These are phyloP conservation scores for Candida wancherniae DNA, from an alignment of 805 yeast species.

Conservation along the genomic window DNA sequence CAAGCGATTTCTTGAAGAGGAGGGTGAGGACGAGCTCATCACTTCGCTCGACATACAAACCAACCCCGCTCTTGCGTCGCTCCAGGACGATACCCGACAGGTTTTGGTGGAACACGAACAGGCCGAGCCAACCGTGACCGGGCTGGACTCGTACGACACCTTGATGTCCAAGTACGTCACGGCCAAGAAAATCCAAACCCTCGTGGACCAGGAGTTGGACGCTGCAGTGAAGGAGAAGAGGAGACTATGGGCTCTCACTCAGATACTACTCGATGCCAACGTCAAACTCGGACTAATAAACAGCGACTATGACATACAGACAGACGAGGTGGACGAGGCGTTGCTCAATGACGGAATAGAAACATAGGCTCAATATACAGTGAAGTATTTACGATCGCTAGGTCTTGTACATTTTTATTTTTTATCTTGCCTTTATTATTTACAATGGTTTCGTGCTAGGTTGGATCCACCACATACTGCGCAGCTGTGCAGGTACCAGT, in stretches of 20 bases:
- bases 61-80: conserved; percentile 4
- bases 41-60: conserved; percentile 7
- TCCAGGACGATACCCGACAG: conserved; percentile 7
- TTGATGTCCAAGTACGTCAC: conserved; percentile 34
- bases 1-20: conserved; percentile 16
- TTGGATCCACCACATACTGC: too few species aligned
- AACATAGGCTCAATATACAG: too few species aligned
- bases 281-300: conserved; percentile 32
- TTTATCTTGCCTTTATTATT: too few species aligned
- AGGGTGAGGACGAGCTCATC: conserved; percentile 12
- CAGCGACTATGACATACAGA: conserved; percentile 4
- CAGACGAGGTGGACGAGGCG: conserved; percentile 17
- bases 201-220: conserved; percentile 28
- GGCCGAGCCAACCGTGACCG: conserved; percentile 1
- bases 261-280: conserved; percentile 40
- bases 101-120: conserved; percentile 1
- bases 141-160: conserved; percentile 16
- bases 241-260: conserved; percentile 38
- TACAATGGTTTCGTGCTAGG: too few species aligned
- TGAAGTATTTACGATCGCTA: too few species aligned
- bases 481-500: too few species aligned
- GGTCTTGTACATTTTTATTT: too few species aligned
- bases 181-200: conserved; percentile 33
- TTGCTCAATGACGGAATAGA: conserved; percentile 13
- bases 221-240: conserved; percentile 27